A percentile compares a stretch with the other conserved stretches of the same genome.
phyloP scores from a whole-genome alignment of 106 monocot species.

The Acanthochlamys bracteata region DNA sequence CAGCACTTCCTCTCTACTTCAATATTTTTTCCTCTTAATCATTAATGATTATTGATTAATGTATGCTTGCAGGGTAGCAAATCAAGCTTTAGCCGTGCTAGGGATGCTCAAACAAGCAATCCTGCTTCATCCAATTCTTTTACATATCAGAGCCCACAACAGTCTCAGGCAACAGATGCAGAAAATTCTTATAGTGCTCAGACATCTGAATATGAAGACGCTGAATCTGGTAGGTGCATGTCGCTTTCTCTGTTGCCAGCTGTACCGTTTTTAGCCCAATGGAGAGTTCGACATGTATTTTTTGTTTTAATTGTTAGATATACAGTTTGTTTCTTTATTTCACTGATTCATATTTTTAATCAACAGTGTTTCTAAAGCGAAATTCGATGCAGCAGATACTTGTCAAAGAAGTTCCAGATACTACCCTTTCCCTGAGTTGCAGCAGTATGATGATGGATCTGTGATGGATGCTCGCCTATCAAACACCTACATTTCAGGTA shows the following conservation, averaged over 20 bases:
- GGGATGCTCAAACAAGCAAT: conserved; percentile 49
- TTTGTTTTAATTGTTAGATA: conserved; percentile 7
- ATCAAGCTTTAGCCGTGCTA: conserved; percentile 42
- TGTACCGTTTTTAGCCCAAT: too few relatives aligned
- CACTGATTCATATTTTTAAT: conserved; percentile 85
- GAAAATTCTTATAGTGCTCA: conserved; percentile 49
- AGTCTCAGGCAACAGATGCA: conserved; percentile 43
- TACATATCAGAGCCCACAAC: conserved; percentile 37
- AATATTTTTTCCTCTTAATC: background rate
- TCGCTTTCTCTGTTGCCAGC: too few relatives aligned
- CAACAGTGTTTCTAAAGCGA: conserved; percentile 97
- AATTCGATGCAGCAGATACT: conserved; percentile 99
- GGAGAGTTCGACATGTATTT: background rate
- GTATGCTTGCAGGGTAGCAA: conserved; percentile 40
- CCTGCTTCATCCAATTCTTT: conserved; percentile 63
- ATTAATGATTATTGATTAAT: background rate
- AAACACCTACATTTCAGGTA: conserved; percentile 16
- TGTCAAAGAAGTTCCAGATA: conserved; percentile 87
- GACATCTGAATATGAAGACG: conserved; percentile 67
- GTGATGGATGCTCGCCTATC: conserved; percentile 22
- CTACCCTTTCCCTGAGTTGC: conserved; percentile 87
- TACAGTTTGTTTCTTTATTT: conserved; percentile 11
- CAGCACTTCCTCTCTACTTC: background rate
- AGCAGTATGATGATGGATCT: conserved; percentile 47
- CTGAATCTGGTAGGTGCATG: conserved; percentile 49